Conservation (phyloP, 1,284 basidiomycete genomes). For the Malassezia nana region DNA sequence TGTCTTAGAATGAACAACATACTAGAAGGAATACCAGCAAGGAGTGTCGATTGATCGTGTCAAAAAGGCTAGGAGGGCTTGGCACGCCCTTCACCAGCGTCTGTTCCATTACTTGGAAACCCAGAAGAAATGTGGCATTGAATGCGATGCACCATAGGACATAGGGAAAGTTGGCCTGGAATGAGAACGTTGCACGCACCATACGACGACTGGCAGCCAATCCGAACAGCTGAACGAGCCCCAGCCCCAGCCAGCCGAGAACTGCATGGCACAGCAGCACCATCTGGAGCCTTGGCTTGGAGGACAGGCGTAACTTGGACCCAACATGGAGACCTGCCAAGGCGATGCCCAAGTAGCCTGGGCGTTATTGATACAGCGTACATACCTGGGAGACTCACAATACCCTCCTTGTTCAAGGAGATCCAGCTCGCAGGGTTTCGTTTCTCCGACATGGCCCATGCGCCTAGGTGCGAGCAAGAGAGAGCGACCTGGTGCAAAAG, state of each 20-base stretch:
- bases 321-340: conserved; percentile 73
- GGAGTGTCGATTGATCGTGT: conserved; percentile 72
- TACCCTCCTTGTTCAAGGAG: conserved; percentile 82
- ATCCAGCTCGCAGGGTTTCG: conserved; percentile 56
- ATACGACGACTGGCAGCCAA: conserved; percentile 49
- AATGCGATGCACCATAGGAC: conserved; percentile 79
- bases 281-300: conserved; percentile 32
- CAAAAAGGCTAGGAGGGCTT: conserved; percentile 53
- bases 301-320: conserved; percentile 48
- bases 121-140: conserved; percentile 75
- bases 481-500: conserved; percentile 20
- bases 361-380: not conserved
- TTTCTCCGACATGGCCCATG: conserved; percentile 24
- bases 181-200: not conserved
- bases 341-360: conserved; percentile 83
- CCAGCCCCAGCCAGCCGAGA: conserved; percentile 56
- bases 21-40: conserved; percentile 72
- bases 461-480: conserved; percentile 18
- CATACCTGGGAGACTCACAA: conserved; percentile 65
- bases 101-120: conserved; percentile 62
- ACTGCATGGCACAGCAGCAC: conserved; percentile 23
- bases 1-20: conserved; percentile 42
- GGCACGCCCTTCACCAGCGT: not conserved
- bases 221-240: conserved; percentile 66
- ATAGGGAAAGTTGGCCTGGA: conserved; percentile 63